Evolutionary conservation across 805 yeast genomes (phyloP), one percentile per base, ranked within the genome.

Genomic region (Teunomyces gatunensis): DNA sequence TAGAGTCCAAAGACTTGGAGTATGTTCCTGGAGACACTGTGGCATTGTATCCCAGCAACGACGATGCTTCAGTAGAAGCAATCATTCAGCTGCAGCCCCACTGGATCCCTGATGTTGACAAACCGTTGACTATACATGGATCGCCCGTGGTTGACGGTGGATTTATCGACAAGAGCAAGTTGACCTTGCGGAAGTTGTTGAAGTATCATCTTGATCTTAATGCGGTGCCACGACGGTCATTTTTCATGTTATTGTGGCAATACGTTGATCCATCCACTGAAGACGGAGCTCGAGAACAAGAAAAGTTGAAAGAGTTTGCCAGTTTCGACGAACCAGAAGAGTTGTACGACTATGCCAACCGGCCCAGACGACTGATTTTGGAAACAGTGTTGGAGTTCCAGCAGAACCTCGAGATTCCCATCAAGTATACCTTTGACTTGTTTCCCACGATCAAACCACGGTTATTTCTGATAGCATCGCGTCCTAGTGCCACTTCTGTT

Each of bases 301-400:
- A 84, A 44, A 87, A 89, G 57, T 71, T 94, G 40, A 68, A 69
- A 44, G 97, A 94, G 56, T 87, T 94, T 56, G 79, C 86, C 7
- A 69, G 78, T 7, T 74, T 83, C 43, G 85, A 85, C 39, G 89
- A 87, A 44, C 78, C 85, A 45, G 90, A 92, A 60, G 96, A 88
- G 46, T 66, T 91, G 39, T 92, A 83, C 62, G 84, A 92, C 63
- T 94, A 94, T 64, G 95, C 95, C n/a, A 87, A 89, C 60, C 72
- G 98, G 49, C 97, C 98, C 4, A 76, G 97, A 53, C 67, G 99
- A 54, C 89, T 96, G 43, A 78, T 91, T 3, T 60, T 90, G 18
- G 99, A 94, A 63, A 86, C 87, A 0, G 63, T 94, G 5, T 76
- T 81, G 45, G 99, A 94, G 61, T 94, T 94, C 60, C 82, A 79